Evolutionary conservation across 331 rosid genomes (phyloP).

Genomic region (Spiraea crenata): DNA sequence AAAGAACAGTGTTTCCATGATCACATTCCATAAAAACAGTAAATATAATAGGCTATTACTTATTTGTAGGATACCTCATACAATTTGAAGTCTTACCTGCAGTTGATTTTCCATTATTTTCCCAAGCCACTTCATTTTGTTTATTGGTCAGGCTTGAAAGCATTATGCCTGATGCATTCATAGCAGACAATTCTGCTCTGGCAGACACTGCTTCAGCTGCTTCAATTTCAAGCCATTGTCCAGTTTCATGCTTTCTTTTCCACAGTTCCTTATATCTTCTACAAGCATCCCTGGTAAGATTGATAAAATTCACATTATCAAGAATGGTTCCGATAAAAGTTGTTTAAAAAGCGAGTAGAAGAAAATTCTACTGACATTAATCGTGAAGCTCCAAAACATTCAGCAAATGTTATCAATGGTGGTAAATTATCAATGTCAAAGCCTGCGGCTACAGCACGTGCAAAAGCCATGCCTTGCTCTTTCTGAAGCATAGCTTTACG

Average conservation of each 20-base stretch:
- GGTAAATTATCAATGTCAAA: constrained; percentile 73
- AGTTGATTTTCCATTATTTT: constrained; percentile 54
- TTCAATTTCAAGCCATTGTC: constrained; percentile 97
- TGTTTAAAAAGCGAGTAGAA: constrained; percentile 22
- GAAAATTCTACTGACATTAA: constrained; percentile 55
- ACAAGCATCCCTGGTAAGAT: constrained; percentile 73
- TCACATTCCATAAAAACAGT: neutral
- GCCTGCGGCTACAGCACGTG: constrained; percentile 99
- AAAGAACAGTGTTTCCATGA: neutral
- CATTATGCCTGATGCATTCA: constrained; percentile 62
- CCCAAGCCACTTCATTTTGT: constrained; percentile 46
- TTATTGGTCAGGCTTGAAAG: constrained; percentile 54
- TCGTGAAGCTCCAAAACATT: constrained; percentile 93
- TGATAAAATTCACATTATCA: constrained; percentile 25
- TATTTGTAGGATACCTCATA: constrained; percentile 13
- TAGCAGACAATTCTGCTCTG: constrained; percentile 60
- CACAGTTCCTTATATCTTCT: constrained; percentile 74
- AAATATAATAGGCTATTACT: constrained; percentile 10
- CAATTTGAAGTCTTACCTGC: constrained; percentile 45
- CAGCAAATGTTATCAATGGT: constrained; percentile 76
- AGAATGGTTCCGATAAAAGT: constrained; percentile 12
- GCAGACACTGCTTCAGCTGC: constrained; percentile 70
- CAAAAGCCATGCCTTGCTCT: constrained; percentile 99
- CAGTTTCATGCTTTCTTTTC: constrained; percentile 95
- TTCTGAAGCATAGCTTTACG: constrained; percentile 87